Base-by-base conservation (phyloP, 2,329 filamentous ascomycete genomes). In the Diaporthe batatas region DNA sequence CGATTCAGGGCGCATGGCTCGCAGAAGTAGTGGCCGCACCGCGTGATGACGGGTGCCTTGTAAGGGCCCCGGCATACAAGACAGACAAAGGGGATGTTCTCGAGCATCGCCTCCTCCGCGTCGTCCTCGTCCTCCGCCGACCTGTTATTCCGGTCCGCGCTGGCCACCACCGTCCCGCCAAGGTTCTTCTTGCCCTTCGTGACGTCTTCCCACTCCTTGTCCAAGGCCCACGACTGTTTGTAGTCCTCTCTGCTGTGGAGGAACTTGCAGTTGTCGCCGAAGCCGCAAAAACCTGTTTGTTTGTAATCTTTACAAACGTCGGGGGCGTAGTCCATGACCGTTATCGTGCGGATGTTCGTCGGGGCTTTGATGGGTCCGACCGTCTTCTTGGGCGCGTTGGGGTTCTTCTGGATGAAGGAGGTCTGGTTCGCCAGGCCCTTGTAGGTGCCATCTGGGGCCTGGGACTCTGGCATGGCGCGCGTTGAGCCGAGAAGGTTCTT, bases 1-100 rank as follows among this genome's bases (percentile, higher is more conserved):
- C 95, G 85, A 80, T 93, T 91, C 77, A 98, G 85, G 34, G 96
- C 96, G 82, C 96, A 99, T 1, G 89, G 87, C 81, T 98, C 93
- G 80, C 96, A 99, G 80, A 98, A 98, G 82, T 98, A 98, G 81
- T 99, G 96, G 0, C 94, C 93, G 77, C 96, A 99, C 76, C 94
- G 93, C 16, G 96, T 98, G 32, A 96, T 85, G 16, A 98, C 89
- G 0, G 96, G 96, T 72, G 90, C 88, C 78, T 91, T 92, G 83
- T 98, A 98, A 1, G 91, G 83, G 49, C 91, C 89, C 78, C 92
- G 91, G 86, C 95, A 98, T 75, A 98, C 94, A 75, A 97, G 90
- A 81, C 95, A 98, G 1, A 91, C 93, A 80, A 98, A 98, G 0
- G 95, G 95, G 29, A 98, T 97, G 78, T 91, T 93, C 80, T 95